Evolutionary conservation across 2,329 filamentous ascomycete genomes (phyloP), one percentile per base, ranked within the genome.

Genomic region (Lasiodiplodia citricola): DNA sequence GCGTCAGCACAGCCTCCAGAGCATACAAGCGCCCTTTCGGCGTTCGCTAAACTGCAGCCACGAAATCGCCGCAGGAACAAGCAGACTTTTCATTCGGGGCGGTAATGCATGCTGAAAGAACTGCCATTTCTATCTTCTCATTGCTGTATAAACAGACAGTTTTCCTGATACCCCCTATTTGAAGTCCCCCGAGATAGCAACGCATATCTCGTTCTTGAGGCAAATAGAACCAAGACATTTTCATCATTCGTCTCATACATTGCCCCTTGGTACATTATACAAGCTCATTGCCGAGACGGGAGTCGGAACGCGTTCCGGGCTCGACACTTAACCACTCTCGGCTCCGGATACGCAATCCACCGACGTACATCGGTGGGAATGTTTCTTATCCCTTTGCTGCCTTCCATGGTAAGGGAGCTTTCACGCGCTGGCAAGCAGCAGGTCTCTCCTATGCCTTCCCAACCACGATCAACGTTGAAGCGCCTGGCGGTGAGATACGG

Each of bases 101-200:
- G 10, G 21, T 23, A 38, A 41, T 57, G 31, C n/a, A 1, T 35
- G 16, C 16, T 38, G 31, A 3, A 35, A 3, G 18, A 37, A 10
- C 13, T 13, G 35, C 13, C 28, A 35, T 10, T 11, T 23, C 3
- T 57, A 21, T 41, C 28, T 23, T n/a, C 25, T n/a, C 21, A 23
- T n/a, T 38, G 5, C 55, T 38, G 18, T 57, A 38, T 3, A 13
- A 57, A 47, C 44, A 21, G 18, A 47, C 44, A 21, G 18, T 21
- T 37, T 41, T 57, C 25, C 55, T 37, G 55, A 57, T 57, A 57
- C 55, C 55, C 31, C 44, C 55, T 21, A 23, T 57, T 57, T 14
- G 21, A 37, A 8, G 37, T 21, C 23, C 23, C 13, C 3, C 35
- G 8, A 11, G 21, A 47, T 21, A 31, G 35, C 23, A 31, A 21